A percentile compares a stretch with the other conserved stretches of the same genome.
Conservation (phyloP, 2,329 filamentous ascomycete genomes). For the Cryphonectria japonica region DNA sequence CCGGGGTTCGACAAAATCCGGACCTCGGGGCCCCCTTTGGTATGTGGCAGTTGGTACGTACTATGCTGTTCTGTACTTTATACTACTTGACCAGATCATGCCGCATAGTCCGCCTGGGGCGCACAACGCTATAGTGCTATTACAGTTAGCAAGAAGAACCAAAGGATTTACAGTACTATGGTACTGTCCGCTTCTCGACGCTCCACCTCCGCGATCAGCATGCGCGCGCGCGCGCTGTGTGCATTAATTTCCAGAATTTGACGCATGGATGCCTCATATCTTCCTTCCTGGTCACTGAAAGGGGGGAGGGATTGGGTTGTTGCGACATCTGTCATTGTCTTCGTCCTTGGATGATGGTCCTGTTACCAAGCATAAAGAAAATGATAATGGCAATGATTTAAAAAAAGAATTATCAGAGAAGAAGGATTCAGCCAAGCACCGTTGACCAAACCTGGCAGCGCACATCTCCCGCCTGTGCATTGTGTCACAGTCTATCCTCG, state of each 20-base stretch:
- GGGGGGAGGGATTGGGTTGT: too few species aligned
- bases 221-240: not conserved
- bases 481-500: not conserved
- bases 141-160: not conserved
- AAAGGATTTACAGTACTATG: not conserved
- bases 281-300: not conserved
- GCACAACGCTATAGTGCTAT: too few species aligned
- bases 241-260: not conserved
- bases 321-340: not conserved
- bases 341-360: not conserved
- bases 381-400: not conserved
- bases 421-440: constrained; percentile 8
- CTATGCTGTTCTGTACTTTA: not conserved
- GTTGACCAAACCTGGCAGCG: not conserved
- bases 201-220: not conserved
- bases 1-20: not conserved
- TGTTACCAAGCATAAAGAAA: not conserved
- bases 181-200: not conserved
- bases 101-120: too few species aligned
- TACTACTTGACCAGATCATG: too few species aligned
- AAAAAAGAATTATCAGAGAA: not conserved
- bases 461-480: constrained; percentile 1
- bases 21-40: not conserved
- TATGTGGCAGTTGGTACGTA: not conserved
- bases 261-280: not conserved